phyloP scores from a whole-genome alignment of 148 eudicot species.

The Linanthus parryae region DNA sequence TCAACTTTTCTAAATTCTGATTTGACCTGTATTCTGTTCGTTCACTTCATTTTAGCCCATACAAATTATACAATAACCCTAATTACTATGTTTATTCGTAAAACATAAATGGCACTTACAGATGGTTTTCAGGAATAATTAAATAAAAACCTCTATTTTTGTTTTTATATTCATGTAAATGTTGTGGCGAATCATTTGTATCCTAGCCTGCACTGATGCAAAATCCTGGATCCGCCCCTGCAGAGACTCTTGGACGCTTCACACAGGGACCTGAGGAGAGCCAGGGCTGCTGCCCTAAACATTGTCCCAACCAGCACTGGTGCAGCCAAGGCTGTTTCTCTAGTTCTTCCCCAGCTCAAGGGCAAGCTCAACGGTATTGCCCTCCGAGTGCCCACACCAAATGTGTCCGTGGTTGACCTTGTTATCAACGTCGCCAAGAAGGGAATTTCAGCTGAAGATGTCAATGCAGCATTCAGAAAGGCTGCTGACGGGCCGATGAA shows the following conservation, averaged over 20 bases:
- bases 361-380: conserved; percentile 99
- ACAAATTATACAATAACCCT: no score
- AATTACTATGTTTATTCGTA: no score
- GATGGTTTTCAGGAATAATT: no score
- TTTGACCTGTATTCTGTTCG: no score
- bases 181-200: not conserved
- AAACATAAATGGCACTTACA: no score
- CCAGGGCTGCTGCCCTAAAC: conserved; percentile 97
- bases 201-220: not conserved
- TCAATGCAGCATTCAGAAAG: conserved; percentile 87
- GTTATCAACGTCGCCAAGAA: conserved; percentile 86
- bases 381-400: conserved; percentile 97
- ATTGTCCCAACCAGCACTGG: conserved; percentile 99
- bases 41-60: no score
- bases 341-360: conserved; percentile 96
- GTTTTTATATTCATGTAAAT: no score
- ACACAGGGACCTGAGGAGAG: conserved; percentile 97
- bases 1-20: no score
- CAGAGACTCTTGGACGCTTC: conserved; percentile 97
- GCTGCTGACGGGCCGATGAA: conserved; percentile 88
- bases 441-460: conserved; percentile 88
- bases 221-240: not conserved
- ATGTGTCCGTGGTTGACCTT: conserved; percentile 96
- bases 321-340: conserved; percentile 98
- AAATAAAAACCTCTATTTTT: no score